Evolutionary conservation across 179 eudicot species (phyloP).

Genomic region (Beta corolliflora): DNA sequence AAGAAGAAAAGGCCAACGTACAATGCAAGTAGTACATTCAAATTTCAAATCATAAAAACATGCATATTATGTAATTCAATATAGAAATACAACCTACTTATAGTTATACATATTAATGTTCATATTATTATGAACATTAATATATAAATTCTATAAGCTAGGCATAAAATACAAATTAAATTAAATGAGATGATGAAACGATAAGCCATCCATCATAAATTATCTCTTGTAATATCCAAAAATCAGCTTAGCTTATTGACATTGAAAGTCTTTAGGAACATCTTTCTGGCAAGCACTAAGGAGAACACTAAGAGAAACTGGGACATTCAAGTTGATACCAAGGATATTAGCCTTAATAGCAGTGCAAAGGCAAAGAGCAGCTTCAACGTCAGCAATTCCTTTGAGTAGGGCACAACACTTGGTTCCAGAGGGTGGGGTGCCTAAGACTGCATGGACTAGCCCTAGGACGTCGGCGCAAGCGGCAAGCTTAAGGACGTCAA

Average conservation of each 20-base stretch:
- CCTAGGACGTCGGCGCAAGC: conserved; percentile 69
- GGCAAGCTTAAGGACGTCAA: conserved; percentile 63
- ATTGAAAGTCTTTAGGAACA: conserved; percentile 57
- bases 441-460: conserved; percentile 43
- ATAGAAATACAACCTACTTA: background rate
- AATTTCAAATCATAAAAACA: background rate
- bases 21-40: background rate
- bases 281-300: conserved; percentile 61
- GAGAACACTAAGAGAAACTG: conserved; percentile 52
- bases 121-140: conserved; percentile 4
- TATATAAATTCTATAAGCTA: background rate
- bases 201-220: background rate
- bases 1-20: background rate
- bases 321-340: conserved; percentile 59
- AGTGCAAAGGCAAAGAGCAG: conserved; percentile 64
- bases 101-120: background rate
- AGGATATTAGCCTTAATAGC: conserved; percentile 71
- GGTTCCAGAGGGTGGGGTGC: conserved; percentile 52
- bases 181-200: conserved; percentile 1
- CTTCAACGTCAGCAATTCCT: conserved; percentile 61
- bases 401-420: conserved; percentile 58
- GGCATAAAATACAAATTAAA: background rate
- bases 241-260: conserved; percentile 18
- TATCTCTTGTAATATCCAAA: background rate
- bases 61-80: no score